These are phyloP conservation scores for Oehlia diaphana DNA, from an alignment of 192 early-diverging fungal genomes.

Conservation along the genomic window DNA sequence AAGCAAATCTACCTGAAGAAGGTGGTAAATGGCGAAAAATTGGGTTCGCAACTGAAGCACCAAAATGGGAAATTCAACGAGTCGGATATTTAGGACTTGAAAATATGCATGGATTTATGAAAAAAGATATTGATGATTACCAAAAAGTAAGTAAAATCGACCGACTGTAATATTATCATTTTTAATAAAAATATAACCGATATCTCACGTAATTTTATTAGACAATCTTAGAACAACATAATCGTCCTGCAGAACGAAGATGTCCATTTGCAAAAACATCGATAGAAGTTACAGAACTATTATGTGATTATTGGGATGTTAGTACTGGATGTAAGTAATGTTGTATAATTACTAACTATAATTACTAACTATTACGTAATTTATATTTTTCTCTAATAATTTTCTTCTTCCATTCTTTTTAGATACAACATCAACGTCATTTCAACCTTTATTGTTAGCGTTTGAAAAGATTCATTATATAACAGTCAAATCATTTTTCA, in stretches of 20 bases:
- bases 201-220: constrained; percentile 28
- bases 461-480: constrained; percentile 60
- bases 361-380: too few relatives aligned
- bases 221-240: constrained; percentile 48
- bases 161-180: not conserved
- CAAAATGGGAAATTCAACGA: constrained; percentile 59
- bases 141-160: constrained; percentile 34
- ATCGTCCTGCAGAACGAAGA: constrained; percentile 41
- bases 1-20: constrained; percentile 43
- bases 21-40: constrained; percentile 61
- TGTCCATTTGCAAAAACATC: constrained; percentile 65
- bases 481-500: constrained; percentile 54
- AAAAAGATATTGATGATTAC: constrained; percentile 44
- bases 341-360: too few relatives aligned
- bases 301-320: constrained; percentile 71
- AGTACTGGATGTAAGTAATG: constrained; percentile 57
- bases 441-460: constrained; percentile 63
- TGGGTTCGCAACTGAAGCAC: constrained; percentile 64
- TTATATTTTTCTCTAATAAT: too few relatives aligned
- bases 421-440: constrained; percentile 51
- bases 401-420: constrained; percentile 19
- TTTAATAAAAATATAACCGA: not conserved
- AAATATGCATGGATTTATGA: constrained; percentile 58
- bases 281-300: constrained; percentile 65
- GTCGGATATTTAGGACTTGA: constrained; percentile 67